These are phyloP conservation scores for Ochetophila trinervis DNA, from an alignment of 306 rosid species.

Conservation along the genomic window DNA sequence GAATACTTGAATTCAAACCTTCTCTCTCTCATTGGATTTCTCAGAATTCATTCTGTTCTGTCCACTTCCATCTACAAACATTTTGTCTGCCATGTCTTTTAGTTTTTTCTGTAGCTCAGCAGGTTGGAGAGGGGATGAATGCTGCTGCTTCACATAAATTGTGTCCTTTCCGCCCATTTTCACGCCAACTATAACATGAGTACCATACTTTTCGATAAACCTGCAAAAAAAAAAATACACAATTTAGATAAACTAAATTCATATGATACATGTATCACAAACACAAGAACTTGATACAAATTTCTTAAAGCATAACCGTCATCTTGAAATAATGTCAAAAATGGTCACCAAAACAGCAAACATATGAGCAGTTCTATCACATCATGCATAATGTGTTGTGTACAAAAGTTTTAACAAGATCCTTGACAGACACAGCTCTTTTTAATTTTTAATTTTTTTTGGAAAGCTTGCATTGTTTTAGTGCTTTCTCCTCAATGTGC, in stretches of 20 bases:
- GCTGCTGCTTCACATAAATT: conserved; percentile 62
- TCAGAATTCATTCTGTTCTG: conserved; percentile 6
- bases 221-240: conserved; percentile 30
- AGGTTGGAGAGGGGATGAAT: conserved; percentile 66
- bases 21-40: conserved; percentile 15
- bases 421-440: no score
- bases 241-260: not conserved
- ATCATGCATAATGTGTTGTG: no score
- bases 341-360: no score
- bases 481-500: no score
- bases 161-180: conserved; percentile 78
- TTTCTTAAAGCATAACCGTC: no score
- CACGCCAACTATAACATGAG: conserved; percentile 72
- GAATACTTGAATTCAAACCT: conserved; percentile 18
- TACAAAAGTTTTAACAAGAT: no score
- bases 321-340: no score
- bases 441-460: no score
- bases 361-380: no score
- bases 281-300: not conserved
- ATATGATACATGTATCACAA: not conserved
- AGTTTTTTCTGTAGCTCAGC: conserved; percentile 60
- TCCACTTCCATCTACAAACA: conserved; percentile 40
- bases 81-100: conserved; percentile 67
- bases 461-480: no score
- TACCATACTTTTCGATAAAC: conserved; percentile 71